Evolutionary conservation across 2,329 filamentous ascomycete species (phyloP), one percentile per base, ranked within the genome.

Genomic region (Colletotrichum zoysiae): DNA sequence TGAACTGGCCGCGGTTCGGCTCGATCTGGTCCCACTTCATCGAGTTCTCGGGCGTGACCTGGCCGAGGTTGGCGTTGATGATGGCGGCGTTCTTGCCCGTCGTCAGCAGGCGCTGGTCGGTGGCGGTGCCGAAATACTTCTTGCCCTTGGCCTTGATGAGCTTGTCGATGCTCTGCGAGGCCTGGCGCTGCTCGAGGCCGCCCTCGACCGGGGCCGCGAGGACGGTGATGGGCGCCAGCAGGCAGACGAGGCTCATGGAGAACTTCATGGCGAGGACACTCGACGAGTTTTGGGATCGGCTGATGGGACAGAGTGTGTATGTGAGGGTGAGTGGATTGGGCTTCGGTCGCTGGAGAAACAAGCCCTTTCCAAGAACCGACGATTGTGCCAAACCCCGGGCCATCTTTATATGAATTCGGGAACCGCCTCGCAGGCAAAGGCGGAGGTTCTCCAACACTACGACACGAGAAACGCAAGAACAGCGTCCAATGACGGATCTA

Each of bases 21-120:
- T 91, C 83, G 23, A 84, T 84, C 44, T 86, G 81, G 75, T 91
- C 88, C 90, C 90, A 93, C 81, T 93, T 92, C 87, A 92, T 91
- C 77, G 85, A 88, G 84, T 93, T 92, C 83, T 93, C 91, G 1
- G 88, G 86, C 0, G 90, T 92, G 30, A 93, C 83, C 78, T 89
- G 87, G 26, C 90, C 90, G 73, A 92, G 92, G 79, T 91, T 83
- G 65, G 84, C 82, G 73, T 86, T 85, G 79, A 92, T 88, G 76
- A 91, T 85, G 70, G 84, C 84, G n/a, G 84, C 84, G 70, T 86
- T 88, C 74, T 85, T 82, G 66, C 82, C 84, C 12, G 82, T 78
- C 44, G 78, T 82, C 5, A 92, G 84, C 14, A 82, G 84, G 73
- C 81, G 82, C 76, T 87, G 83, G 76, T 92, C 90, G 1, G 87